Base-by-base conservation (phyloP, 2,329 filamentous ascomycete species). In the Plectosphaerella plurivora region DNA sequence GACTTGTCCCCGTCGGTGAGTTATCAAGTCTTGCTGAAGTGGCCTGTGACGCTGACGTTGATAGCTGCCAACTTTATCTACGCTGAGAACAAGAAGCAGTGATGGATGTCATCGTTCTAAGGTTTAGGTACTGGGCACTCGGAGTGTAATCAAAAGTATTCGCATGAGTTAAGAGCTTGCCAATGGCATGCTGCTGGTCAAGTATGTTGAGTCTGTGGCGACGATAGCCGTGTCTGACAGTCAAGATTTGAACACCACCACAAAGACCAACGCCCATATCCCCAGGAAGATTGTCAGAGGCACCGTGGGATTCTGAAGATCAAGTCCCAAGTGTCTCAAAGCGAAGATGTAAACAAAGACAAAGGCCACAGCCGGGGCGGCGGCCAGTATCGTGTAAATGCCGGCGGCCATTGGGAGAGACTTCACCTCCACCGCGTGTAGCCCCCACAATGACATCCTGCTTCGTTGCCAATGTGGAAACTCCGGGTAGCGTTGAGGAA, bases 61-160 rank as follows among this genome's bases (percentile, higher is more conserved):
- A 67, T 35, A 73, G 72, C 67, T 47, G 71, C 72, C 12, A 74
- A 74, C 53, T 74, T 74, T 47, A 65, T 74, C 25, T 73, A 71
- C 51, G 65, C 70, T 1, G 62, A 72, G 51, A 67, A 73, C 53
- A 58, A 68, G 51, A 63, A 68, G 53, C 69, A 72, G 57, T 72
- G 52, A 68, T 3, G 22, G 22, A 22, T 22, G 22, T 5, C 22
- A 22, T 5, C 3, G 22, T 3, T 22, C 3, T 22, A 22, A 3
- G 22, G 22, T 22, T 22, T 22, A 22, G 22, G 22, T 22, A 22
- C 5, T 22, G 22, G 22, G 22, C 22, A 22, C 22, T 22, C 5
- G 22, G 22, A 22, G 22, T 22, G 22, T 5, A 22, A 22, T 22
- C 22, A 5, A 22, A 22, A 22, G 22, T 22, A 22, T 22, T 22